phyloP scores from a whole-genome alignment of 768 basidiomycete species.

The Pulveroboletus ravenelii region DNA sequence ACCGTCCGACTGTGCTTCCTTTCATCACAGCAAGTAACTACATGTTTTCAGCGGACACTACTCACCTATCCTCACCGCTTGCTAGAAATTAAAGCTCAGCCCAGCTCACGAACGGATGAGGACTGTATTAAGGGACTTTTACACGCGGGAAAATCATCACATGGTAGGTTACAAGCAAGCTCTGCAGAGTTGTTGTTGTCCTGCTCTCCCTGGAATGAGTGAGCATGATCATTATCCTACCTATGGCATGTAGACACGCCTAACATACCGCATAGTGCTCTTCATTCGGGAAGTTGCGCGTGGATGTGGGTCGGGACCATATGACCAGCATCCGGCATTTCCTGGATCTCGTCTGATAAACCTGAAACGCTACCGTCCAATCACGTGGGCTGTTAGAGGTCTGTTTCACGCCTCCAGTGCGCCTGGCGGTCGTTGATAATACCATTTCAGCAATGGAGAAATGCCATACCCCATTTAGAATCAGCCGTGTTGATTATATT shows the following conservation, averaged over 20 bases:
- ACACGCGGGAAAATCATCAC: conserved; percentile 23
- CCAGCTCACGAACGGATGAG: conserved; percentile 20
- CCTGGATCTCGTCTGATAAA: conserved; percentile 34
- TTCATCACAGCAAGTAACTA: conserved; percentile 21
- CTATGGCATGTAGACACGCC: neutral
- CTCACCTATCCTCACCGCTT: neutral
- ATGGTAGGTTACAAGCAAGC: conserved; percentile 30
- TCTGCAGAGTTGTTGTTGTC: conserved; percentile 24
- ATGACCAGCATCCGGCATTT: conserved; percentile 22
- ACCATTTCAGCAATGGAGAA: conserved; percentile 41
- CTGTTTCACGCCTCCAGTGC: conserved; percentile 3
- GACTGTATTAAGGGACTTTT: conserved; percentile 17
- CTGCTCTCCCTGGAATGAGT: conserved; percentile 33
- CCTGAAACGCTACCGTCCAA: conserved; percentile 34
- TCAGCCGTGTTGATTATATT: conserved; percentile 32
- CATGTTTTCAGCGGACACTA: neutral
- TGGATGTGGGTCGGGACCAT: conserved; percentile 29
- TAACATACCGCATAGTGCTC: conserved; percentile 22
- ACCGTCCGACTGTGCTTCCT: conserved; percentile 34
- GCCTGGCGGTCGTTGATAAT: neutral
- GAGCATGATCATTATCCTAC: neutral
- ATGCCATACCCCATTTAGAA: conserved; percentile 41
- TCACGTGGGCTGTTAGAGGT: conserved; percentile 41
- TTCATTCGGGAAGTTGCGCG: conserved; percentile 31
- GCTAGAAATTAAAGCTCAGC: conserved; percentile 25